Base-by-base conservation (phyloP, 164 flowering plant genomes). In the Amborella trichopoda region DNA sequence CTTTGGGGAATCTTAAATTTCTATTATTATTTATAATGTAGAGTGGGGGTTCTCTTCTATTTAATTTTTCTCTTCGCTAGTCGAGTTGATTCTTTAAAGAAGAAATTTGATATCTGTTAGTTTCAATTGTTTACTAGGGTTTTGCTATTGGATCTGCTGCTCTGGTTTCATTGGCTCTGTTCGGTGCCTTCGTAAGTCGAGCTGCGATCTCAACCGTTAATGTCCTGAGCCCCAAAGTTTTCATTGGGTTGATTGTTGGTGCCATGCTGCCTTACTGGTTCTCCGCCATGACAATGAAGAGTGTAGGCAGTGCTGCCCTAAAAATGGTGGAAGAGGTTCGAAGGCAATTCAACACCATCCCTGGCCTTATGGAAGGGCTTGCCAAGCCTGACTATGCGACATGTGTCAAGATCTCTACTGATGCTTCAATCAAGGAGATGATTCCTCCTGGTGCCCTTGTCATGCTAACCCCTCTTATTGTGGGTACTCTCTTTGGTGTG, bases 191-290 rank as follows among this genome's bases (percentile, higher is more conserved):
- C 48, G 67, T 57, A 22, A 62, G 67, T 46, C 56, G 67, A 5
- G 67, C 67, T 12, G 58, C 27, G 2, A 62, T 62, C 27, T 27
- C 54, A 26, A 48, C 62, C 21, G 67, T 62, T 14, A 62, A 62
- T 48, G 67, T 62, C 26, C 40, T 56, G 22, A 62, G 62, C 19
- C 67, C 67, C 5, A 62, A 62, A 26, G 67, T 62, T 23, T 62
- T 62, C 36, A 62, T 62, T 16, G 67, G 67, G 2, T 36, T 62
- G 51, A 30, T 62, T 30, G 67, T 62, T 23, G 67, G 67, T 16
- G 67, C 67, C 0, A 62, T 62, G 66, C 66, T 62, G 40, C 66
- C 66, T 37, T 63, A 63, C 58, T 63, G 67, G 67, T 63, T 63
- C 59, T 63, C 67, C 10, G 67, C 67, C 40, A 63, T 63, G 67